Conservation (phyloP, 805 yeast genomes). For the Ogataea kodamae region DNA sequence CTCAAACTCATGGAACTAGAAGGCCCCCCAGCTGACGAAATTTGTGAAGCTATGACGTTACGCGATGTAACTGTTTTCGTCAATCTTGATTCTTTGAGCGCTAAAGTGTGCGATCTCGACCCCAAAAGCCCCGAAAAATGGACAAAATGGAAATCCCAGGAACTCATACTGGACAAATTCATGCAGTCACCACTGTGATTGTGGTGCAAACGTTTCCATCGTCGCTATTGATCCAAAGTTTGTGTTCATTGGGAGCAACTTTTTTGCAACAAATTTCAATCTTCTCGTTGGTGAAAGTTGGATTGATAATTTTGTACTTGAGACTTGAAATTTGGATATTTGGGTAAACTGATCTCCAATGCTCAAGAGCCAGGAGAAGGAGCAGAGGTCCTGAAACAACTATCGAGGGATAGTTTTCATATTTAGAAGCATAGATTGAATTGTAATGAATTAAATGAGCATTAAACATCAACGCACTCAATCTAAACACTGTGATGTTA, state of each 20-base stretch:
- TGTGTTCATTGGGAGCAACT: constrained; percentile 10
- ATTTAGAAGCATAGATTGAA: constrained; percentile 42
- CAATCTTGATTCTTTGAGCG: constrained; percentile 29
- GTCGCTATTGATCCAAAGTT: constrained; percentile 28
- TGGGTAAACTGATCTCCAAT: constrained; percentile 27
- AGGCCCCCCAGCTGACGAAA: constrained; percentile 39
- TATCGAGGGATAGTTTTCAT: constrained; percentile 59
- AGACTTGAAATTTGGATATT: constrained; percentile 29
- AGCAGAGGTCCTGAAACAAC: constrained; percentile 83
- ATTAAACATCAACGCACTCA: constrained; percentile 75
- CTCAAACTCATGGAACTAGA: constrained; percentile 26
- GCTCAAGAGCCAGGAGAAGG: constrained; percentile 55
- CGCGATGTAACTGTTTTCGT: constrained; percentile 51
- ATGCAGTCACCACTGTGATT: constrained; percentile 11
- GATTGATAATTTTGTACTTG: constrained; percentile 47
- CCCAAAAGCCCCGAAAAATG: constrained; percentile 42
- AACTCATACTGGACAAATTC: constrained; percentile 14
- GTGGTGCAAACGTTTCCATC: constrained; percentile 18
- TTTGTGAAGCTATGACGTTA: constrained; percentile 47
- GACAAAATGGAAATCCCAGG: constrained; percentile 40
- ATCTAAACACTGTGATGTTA: constrained; percentile 49
- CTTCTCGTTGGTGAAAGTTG: constrained; percentile 43
- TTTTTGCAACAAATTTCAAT: constrained; percentile 27
- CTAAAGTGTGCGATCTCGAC: constrained; percentile 46
- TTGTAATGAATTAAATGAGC: constrained; percentile 84